Base-by-base conservation (phyloP, 2,329 filamentous ascomycete genomes). In the Aspergillus flavus region DNA sequence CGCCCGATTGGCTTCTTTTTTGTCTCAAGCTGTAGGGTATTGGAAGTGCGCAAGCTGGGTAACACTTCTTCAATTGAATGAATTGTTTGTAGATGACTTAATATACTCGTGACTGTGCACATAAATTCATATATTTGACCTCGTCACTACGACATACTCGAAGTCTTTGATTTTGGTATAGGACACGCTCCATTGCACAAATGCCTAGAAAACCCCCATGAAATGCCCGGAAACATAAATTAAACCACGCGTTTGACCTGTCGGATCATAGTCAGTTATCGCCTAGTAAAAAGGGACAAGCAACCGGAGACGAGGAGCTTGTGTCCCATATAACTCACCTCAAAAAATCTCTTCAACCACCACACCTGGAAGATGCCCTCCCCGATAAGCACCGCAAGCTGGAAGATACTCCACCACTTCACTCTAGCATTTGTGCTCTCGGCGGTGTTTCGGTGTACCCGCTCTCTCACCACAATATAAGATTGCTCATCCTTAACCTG, bases 361-460 rank as follows among this genome's bases (percentile, higher is more conserved):
- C 95, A 99, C 69, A 99, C 94, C 84, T 99, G 95, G 85, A 99
- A 99, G 69, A 97, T 84, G 65, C 93, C 95, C 84, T 98, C 93
- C 73, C 91, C 93, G 69, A 96, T 85, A 67, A 99, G 87, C 57
- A 98, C 89, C 61, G 88, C 86, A 68, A 99, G 88, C 81, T 99
- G 94, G 81, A 98, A 98, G 72, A 98, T 87, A 80, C 95, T 97
- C 95, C 95, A 99, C 95, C 95, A 99, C 85, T 99, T 99, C 78
- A 99, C 95, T 70, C 95, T 87, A 71, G 89, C 87, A 81, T 99
- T 99, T 74, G 95, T 99, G 86, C 94, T 97, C 84, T 99, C 95
- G 68, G 95, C 95, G 11, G 95, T 99, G 84, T 99, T 99, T 78
- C 95, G 88, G 85, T 99, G 95, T 71, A 92, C 97, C 75, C 95